These are phyloP conservation scores for Paracamarosporium sp. DNA, from an alignment of 2,329 filamentous ascomycete genomes.

Conservation along the genomic window DNA sequence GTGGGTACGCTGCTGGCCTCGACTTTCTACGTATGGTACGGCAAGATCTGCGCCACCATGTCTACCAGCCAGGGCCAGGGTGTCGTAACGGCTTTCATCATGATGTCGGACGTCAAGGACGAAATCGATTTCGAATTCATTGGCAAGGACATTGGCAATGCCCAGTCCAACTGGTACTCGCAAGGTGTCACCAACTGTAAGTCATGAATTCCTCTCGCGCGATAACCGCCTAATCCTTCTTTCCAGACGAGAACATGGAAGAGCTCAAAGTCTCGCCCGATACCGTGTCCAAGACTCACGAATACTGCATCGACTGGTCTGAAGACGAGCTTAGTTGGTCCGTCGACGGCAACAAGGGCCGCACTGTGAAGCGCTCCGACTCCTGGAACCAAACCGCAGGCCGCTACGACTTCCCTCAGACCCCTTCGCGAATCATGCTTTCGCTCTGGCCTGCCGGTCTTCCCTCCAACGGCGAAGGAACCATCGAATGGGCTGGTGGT, in stretches of 20 bases:
- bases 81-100: constrained; percentile 96
- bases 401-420: constrained; percentile 88
- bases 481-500: constrained; percentile 90
- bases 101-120: constrained; percentile 94
- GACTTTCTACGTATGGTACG: constrained; percentile 95
- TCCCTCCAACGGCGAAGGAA: constrained; percentile 78
- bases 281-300: constrained; percentile 81
- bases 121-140: constrained; percentile 98
- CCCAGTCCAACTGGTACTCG: constrained; percentile 97
- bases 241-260: constrained; percentile 73
- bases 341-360: constrained; percentile 79
- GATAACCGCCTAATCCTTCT: constrained; percentile 4
- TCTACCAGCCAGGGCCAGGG: constrained; percentile 84
- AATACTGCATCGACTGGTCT: constrained; percentile 92
- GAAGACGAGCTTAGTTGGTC: constrained; percentile 86
- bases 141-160: constrained; percentile 75
- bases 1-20: constrained; percentile 86
- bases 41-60: constrained; percentile 83
- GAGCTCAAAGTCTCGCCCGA: constrained; percentile 69
- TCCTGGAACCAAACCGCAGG: constrained; percentile 88
- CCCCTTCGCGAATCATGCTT: constrained; percentile 86
- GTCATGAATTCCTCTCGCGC: constrained; percentile 44
- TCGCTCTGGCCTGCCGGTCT: constrained; percentile 96
- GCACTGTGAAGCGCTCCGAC: constrained; percentile 74
- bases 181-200: constrained; percentile 91